Evolutionary conservation across 108 stramenopile genomes (phyloP), one percentile per base, ranked within the genome.

Genomic region (Cyclotella atomus): DNA sequence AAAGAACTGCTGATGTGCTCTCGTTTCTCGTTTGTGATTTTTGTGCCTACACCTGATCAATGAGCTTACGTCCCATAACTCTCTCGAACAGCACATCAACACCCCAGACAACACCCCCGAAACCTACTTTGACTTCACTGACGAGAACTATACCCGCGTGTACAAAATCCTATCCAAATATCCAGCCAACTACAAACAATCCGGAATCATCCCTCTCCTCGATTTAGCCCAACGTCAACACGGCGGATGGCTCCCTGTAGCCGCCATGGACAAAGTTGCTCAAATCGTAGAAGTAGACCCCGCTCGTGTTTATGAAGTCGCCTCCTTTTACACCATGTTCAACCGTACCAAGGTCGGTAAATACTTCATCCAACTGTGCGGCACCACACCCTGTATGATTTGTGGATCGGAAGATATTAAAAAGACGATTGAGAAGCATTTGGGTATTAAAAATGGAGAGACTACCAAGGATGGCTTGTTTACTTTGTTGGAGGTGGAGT

Each of bases 331-430:
- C 90, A 99, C 99, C 81, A 99, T 99, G 99, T 99, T 99, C 90
- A 99, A 99, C 83, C 85, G 99, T 21, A 93, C 94, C 62, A 96
- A 96, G 77, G 97, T 98, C n/a, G 99, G 99, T 59, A 99, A 99
- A 87, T 98, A 98, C 86, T 99, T 99, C 83, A 97, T 99, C 69
- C 98, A 99, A 92, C 91, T 99, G 10, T 99, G 99, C 70, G 99
- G 99, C 43, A 99, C 99, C 14, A 99, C 99, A 24, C 99, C 99
- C 28, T 99, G 99, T 87, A 99, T 99, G 99, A 98, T 99, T 74
- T 97, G 96, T 75, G 99, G 99, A 41, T 81, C 89, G 38, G 96
- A 98, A 80, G 98, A 99, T 71, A 99, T 99, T 75, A 98, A 96
- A 85, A 82, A 93, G 76, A 97, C 98, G 73, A 99, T 99, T 78